Percentiles rank a stretch among this genome's conserved stretches.
phyloP scores from a whole-genome alignment of 2,329 filamentous ascomycete genomes.

The Colletotrichum eremochloae region DNA sequence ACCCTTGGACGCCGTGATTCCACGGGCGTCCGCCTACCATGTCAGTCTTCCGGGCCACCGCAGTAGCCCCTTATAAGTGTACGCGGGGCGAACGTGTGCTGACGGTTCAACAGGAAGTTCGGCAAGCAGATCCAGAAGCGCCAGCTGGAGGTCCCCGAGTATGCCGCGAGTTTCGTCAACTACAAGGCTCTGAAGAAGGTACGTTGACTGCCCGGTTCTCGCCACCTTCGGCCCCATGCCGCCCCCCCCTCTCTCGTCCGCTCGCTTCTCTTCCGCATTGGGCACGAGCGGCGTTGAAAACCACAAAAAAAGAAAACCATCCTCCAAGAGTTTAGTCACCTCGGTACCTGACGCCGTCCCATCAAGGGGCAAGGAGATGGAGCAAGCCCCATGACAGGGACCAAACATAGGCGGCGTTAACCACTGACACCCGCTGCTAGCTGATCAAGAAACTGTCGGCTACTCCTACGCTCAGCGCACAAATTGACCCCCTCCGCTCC shows the following conservation, averaged over 20 bases:
- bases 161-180: constrained; percentile 98
- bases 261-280: constrained; percentile 19
- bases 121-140: constrained; percentile 99
- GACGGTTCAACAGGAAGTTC: constrained; percentile 83
- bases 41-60: constrained; percentile 25
- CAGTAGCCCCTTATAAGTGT: neutral
- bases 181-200: constrained; percentile 99
- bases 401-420: constrained; percentile 39
- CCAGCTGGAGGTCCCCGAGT: constrained; percentile 98
- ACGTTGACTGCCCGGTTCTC: constrained; percentile 46
- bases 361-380: constrained; percentile 34
- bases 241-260: constrained; percentile 12
- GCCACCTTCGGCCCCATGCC: constrained; percentile 23
- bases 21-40: constrained; percentile 34
- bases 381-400: constrained; percentile 39
- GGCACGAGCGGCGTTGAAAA: constrained; percentile 11
- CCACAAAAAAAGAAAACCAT: constrained; percentile 16
- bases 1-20: constrained; percentile 30
- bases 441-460: constrained; percentile 98
- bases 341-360: constrained; percentile 36
- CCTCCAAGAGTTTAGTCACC: constrained; percentile 26
- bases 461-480: constrained; percentile 85
- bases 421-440: constrained; percentile 64
- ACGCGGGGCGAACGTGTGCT: constrained; percentile 10
- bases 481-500: constrained; percentile 71